Percentiles rank a stretch among this genome's conserved stretches.
Conservation (phyloP, 2,329 filamentous ascomycete genomes). For the Penicillium concentricum region DNA sequence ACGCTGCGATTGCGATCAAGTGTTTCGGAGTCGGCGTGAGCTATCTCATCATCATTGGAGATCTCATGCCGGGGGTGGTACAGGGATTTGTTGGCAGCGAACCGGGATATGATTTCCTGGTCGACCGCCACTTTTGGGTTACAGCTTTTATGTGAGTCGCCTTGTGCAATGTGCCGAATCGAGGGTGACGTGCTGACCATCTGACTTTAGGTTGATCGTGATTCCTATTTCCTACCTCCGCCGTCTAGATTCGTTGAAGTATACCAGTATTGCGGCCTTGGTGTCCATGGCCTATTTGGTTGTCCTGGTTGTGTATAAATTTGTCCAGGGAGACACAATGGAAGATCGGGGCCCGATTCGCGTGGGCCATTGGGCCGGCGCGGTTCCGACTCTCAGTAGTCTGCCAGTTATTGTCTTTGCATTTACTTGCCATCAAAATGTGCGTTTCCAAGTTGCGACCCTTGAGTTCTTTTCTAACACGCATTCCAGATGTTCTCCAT, state of each 20-base stretch:
- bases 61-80: conserved; percentile 94
- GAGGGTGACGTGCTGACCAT: neutral
- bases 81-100: conserved; percentile 70
- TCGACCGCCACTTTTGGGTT: conserved; percentile 95
- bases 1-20: conserved; percentile 93
- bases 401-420: conserved; percentile 96
- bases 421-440: conserved; percentile 99
- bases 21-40: conserved; percentile 97
- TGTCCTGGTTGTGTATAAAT: conserved; percentile 90
- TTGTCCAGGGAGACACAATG: conserved; percentile 71
- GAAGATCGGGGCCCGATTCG: conserved; percentile 72
- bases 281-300: conserved; percentile 94
- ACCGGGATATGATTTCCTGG: conserved; percentile 67
- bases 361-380: conserved; percentile 74
- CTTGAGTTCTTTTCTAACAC: conserved; percentile 14
- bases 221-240: conserved; percentile 92
- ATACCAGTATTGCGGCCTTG: conserved; percentile 88
- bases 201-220: conserved; percentile 68
- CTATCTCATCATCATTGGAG: conserved; percentile 97
- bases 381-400: conserved; percentile 75
- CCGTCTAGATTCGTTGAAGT: conserved; percentile 91
- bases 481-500: conserved; percentile 88
- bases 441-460: conserved; percentile 44
- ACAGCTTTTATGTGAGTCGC: conserved; percentile 79
- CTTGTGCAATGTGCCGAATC: neutral